Percentiles rank a stretch among this genome's conserved stretches.
Conservation (phyloP, 1,139 yeast genomes). For the Arxiozyma slooffiae region DNA sequence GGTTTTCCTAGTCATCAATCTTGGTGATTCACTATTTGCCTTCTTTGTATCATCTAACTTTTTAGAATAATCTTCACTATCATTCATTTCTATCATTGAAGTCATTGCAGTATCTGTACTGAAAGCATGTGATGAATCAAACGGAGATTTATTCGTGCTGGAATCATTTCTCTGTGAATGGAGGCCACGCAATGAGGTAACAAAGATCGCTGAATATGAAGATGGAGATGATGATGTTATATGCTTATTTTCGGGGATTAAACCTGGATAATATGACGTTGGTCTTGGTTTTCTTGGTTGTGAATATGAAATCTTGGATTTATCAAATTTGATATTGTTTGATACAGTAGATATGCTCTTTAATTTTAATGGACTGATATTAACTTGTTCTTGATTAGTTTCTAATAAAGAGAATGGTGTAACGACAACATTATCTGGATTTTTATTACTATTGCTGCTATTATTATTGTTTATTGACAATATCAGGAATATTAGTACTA, state of each 20-base stretch:
- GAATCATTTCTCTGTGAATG: slow-evolving; percentile 3
- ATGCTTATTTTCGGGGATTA: slow-evolving; percentile 49
- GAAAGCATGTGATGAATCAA: slow-evolving; percentile 10
- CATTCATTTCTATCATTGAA: slow-evolving; percentile 4
- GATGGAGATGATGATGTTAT: slow-evolving; percentile 76
- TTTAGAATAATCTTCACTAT: not conserved
- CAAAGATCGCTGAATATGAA: slow-evolving; percentile 56
- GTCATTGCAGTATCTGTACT: slow-evolving; percentile 10
- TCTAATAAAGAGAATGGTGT: not conserved
- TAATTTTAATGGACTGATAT: not conserved
- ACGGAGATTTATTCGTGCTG: slow-evolving; percentile 10
- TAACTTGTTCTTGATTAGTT: not conserved
- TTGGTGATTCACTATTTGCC: slow-evolving; percentile 16
- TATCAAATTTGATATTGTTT: not conserved
- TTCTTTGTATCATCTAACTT: not conserved
- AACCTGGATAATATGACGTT: slow-evolving; percentile 64
- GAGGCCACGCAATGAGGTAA: slow-evolving; percentile 1
- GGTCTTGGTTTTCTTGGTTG: slow-evolving; percentile 56
- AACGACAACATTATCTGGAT: not conserved
- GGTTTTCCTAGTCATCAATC: slow-evolving; percentile 17
- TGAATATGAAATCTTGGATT: not conserved
- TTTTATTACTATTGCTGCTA: not conserved
- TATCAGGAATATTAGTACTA: not conserved
- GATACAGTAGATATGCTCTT: not conserved
- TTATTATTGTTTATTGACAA: not conserved